These are phyloP conservation scores for Amanita exitialis DNA, from an alignment of 768 basidiomycete genomes.

Conservation along the genomic window DNA sequence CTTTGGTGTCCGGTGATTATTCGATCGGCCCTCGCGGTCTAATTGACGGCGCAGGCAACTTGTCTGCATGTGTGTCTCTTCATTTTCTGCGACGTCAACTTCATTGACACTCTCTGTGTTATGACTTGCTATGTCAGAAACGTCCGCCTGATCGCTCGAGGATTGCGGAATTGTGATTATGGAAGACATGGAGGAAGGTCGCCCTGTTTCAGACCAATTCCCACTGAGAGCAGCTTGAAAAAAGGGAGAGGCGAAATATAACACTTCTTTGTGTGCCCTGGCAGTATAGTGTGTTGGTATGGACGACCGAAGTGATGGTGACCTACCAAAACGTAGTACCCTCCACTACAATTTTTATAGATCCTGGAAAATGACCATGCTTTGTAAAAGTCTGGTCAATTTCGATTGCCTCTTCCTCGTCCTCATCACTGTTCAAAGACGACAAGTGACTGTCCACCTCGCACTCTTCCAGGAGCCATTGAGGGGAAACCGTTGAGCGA, in stretches of 20 bases:
- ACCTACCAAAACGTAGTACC: conserved; percentile 85
- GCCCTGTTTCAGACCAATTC: conserved; percentile 84
- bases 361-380: conserved; percentile 63
- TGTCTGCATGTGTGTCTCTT: not conserved
- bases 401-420: conserved; percentile 64
- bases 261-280: conserved; percentile 87
- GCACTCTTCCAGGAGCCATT: conserved; percentile 71
- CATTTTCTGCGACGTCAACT: not conserved
- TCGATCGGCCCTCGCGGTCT: not conserved
- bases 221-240: conserved; percentile 88
- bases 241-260: conserved; percentile 92
- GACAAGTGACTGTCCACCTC: conserved; percentile 63
- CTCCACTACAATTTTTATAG: conserved; percentile 86
- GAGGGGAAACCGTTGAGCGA: conserved; percentile 68
- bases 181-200: conserved; percentile 71
- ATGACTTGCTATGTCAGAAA: not conserved
- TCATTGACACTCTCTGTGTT: not conserved
- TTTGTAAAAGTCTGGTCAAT: conserved; percentile 74
- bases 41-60: not conserved
- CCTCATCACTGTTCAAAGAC: conserved; percentile 55
- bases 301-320: not conserved
- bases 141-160: conserved; percentile 17
- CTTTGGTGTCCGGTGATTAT: not conserved
- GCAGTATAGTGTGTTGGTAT: conserved; percentile 5
- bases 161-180: conserved; percentile 80